A percentile compares a stretch with the other conserved stretches of the same genome.
phyloP scores from a whole-genome alignment of 1,139 yeast genomes.

The Scheffersomyces illinoinensis region DNA sequence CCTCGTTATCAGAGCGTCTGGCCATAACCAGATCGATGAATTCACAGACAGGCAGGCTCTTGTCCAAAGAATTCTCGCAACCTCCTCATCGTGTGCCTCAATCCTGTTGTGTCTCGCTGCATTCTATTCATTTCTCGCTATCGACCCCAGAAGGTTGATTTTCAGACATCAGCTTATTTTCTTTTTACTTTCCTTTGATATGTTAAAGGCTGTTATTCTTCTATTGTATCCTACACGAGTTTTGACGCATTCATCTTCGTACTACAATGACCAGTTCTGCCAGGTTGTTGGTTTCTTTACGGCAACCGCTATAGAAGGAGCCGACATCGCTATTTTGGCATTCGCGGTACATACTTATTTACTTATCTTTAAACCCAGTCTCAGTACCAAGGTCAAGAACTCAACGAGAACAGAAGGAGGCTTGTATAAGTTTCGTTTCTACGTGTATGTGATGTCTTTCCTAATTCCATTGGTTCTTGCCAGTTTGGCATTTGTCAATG shows the following conservation, averaged over 20 bases:
- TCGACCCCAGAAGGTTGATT: constrained; percentile 60
- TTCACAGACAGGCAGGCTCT: constrained; percentile 27
- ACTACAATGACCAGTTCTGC: constrained; percentile 57
- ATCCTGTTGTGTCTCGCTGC: constrained; percentile 55
- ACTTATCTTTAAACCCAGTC: constrained; percentile 62
- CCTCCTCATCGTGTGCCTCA: constrained; percentile 59
- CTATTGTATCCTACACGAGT: constrained; percentile 72
- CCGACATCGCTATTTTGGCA: constrained; percentile 79
- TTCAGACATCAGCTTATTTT: constrained; percentile 75
- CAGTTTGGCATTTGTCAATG: constrained; percentile 63
- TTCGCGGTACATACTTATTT: constrained; percentile 84
- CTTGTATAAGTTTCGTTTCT: constrained; percentile 57
- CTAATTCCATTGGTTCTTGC: constrained; percentile 70
- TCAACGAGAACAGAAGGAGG: constrained; percentile 69
- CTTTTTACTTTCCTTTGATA: constrained; percentile 68
- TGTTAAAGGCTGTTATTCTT: constrained; percentile 70
- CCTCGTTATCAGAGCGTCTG: neutral
- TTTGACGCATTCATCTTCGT: constrained; percentile 47
- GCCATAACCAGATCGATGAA: constrained; percentile 21
- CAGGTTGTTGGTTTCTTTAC: constrained; percentile 85
- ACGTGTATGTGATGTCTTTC: constrained; percentile 60
- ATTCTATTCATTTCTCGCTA: constrained; percentile 55
- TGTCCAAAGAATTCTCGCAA: constrained; percentile 52
- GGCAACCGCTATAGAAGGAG: constrained; percentile 81
- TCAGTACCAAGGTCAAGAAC: constrained; percentile 46